phyloP scores from a whole-genome alignment of 257 asterid genomes.

The Penstemon barbatus region DNA sequence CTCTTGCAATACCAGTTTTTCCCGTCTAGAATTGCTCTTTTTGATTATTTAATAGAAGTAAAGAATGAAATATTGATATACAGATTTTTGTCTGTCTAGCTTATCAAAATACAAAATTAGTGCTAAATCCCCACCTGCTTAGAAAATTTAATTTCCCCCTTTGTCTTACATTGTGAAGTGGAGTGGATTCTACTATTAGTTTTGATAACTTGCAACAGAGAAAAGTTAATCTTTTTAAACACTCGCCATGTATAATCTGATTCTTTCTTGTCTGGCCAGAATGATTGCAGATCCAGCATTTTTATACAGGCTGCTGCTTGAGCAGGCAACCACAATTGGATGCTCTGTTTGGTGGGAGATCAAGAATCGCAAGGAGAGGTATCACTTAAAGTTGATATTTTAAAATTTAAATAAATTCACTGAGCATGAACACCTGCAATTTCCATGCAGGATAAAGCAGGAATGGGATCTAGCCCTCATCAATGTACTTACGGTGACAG shows the following conservation, averaged over 20 bases:
- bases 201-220: not conserved
- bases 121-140: too few relatives aligned
- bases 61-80: too few relatives aligned
- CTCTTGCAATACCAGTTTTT: not conserved
- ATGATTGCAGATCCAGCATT: slow-evolving; percentile 99
- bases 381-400: slow-evolving; percentile 1
- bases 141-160: too few relatives aligned
- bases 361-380: slow-evolving; percentile 94
- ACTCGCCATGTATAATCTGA: not conserved
- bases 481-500: slow-evolving; percentile 80
- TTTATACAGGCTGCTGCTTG: slow-evolving; percentile 74
- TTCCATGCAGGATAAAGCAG: slow-evolving; percentile 71
- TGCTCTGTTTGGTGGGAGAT: slow-evolving; percentile 96
- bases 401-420: slow-evolving; percentile 4
- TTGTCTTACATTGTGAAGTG: too few relatives aligned
- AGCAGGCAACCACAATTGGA: slow-evolving; percentile 89
- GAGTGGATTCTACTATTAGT: too few relatives aligned
- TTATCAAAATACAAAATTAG: too few relatives aligned
- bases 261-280: slow-evolving; percentile 46
- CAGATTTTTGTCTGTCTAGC: too few relatives aligned
- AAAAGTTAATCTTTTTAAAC: not conserved
- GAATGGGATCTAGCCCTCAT: slow-evolving; percentile 99
- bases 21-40: too few relatives aligned
- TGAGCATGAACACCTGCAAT: slow-evolving; percentile 15
- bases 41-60: too few relatives aligned